These are phyloP conservation scores for Hebeloma cylindrosporum DNA, from an alignment of 768 basidiomycete species.

Conservation along the genomic window DNA sequence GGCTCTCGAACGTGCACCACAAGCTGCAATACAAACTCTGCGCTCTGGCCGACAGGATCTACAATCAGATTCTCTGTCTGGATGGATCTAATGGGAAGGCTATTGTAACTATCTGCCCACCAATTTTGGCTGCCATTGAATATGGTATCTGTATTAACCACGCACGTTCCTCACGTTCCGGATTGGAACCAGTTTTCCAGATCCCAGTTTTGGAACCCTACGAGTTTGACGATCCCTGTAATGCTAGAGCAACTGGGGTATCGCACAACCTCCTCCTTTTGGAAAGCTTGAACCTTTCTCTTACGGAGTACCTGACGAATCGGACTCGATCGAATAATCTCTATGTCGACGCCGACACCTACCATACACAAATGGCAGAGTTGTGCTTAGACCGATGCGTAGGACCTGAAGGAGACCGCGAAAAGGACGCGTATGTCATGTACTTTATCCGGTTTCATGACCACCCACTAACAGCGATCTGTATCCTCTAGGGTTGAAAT, in stretches of 20 bases:
- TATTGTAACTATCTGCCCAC: background rate
- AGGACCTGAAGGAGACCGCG: background rate
- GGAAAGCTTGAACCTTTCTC: background rate
- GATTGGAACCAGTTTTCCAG: too few relatives aligned
- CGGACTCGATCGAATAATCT: background rate
- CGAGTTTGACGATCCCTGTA: too few relatives aligned
- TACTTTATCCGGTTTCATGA: too few relatives aligned
- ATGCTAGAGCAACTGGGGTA: background rate
- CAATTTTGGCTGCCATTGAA: background rate
- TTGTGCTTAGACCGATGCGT: conserved; percentile 1
- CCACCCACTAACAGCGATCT: too few relatives aligned
- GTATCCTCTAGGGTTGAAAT: too few relatives aligned
- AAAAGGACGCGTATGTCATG: background rate
- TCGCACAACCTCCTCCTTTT: conserved; percentile 1
- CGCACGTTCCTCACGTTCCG: too few relatives aligned
- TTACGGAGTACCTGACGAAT: conserved; percentile 1
- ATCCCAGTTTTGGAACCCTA: too few relatives aligned
- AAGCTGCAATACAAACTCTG: background rate
- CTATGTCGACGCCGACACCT: conserved; percentile 1
- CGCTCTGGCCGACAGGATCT: background rate
- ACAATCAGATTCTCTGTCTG: conserved; percentile 1
- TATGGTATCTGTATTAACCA: too few relatives aligned
- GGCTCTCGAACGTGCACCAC: too few relatives aligned
- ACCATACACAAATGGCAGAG: conserved; percentile 6
- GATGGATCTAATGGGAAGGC: background rate